phyloP scores from a whole-genome alignment of 1,139 yeast species.

The Scheffersomyces quercinus region DNA sequence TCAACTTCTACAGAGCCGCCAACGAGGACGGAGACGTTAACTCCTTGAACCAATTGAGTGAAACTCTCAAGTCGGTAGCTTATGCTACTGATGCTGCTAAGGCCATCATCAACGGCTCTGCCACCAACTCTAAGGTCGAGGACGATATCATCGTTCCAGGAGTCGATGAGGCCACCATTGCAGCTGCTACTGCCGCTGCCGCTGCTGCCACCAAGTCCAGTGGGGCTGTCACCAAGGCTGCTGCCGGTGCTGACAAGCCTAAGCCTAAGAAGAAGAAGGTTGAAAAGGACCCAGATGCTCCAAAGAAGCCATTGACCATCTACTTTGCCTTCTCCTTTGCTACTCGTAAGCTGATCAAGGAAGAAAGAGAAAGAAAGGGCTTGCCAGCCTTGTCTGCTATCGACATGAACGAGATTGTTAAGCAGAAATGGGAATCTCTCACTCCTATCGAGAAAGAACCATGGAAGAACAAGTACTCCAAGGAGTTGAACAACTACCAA shows the following conservation, averaged over 20 bases:
- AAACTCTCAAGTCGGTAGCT: constrained; percentile 25
- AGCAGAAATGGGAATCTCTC: constrained; percentile 75
- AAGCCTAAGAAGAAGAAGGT: constrained; percentile 52
- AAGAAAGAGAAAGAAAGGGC: constrained; percentile 61
- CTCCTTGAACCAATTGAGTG: constrained; percentile 36
- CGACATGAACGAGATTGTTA: constrained; percentile 76
- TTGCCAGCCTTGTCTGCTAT: constrained; percentile 66
- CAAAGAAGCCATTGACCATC: constrained; percentile 71
- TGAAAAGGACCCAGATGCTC: constrained; percentile 59
- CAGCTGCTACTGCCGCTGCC: constrained; percentile 19
- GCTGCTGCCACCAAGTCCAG: constrained; percentile 15
- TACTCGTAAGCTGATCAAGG: constrained; percentile 61
- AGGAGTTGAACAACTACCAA: constrained; percentile 64
- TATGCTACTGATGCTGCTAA: constrained; percentile 10
- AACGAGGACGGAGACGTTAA: constrained; percentile 34
- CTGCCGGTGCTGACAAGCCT: constrained; percentile 22
- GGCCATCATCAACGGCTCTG: constrained; percentile 10
- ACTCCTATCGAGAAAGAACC: constrained; percentile 65
- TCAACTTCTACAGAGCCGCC: constrained; percentile 66
- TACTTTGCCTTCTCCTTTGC: constrained; percentile 76
- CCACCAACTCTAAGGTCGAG: constrained; percentile 6
- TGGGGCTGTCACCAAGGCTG: constrained; percentile 15
- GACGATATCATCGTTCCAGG: constrained; percentile 3
- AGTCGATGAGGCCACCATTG: constrained; percentile 12
- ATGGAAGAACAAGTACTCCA: constrained; percentile 75